Base-by-base conservation (phyloP, 2,329 filamentous ascomycete species). In the Aspergillus pseudotamarii region DNA sequence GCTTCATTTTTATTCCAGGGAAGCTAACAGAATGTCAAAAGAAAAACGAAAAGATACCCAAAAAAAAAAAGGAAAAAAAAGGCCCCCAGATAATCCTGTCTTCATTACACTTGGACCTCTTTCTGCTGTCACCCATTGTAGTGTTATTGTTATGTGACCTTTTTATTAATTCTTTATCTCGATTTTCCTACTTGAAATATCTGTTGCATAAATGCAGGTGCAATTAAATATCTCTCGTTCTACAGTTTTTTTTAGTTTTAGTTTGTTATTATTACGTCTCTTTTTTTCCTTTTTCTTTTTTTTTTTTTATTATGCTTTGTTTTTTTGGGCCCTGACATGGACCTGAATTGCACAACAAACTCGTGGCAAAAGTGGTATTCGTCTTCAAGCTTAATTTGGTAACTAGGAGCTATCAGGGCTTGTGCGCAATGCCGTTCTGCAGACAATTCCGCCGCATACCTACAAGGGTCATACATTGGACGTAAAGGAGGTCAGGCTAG, bases 291-390 rank as follows among this genome's bases (percentile, higher is more conserved):
- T 46, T 38, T 57, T 62, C n/a, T 48, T 28, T 45, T 46, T 21
- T 60, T 46, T 38, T 57, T 62, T 60, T 69, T n/a, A n/a, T n/a
- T n/a, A n/a, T n/a, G n/a, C n/a, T n/a, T n/a, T n/a, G n/a, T 60
- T 55, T 32, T 58, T 60, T 60, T 64, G 68, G 68, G 68, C 70
- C 73, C 73, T 73, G 72, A 63, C 69, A 70, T 68, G 68, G 64
- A 36, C 66, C 62, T 63, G 66, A 67, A 69, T 69, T 70, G 62
- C 63, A 68, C 64, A 64, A 68, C 60, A 62, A 69, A 64, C 70
- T 75, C 72, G 71, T 76, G 74, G 73, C 68, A 64, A 71, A 63
- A 64, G 64, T 66, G 64, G 68, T 69, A 67, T 65, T 71, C 41
- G 55, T 43, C 62, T 59, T 62, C 66, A 67, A 68, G 65, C 67